Evolutionary conservation across 305 asterid genomes (phyloP).

Genomic region (Fraxinus paxiana): DNA sequence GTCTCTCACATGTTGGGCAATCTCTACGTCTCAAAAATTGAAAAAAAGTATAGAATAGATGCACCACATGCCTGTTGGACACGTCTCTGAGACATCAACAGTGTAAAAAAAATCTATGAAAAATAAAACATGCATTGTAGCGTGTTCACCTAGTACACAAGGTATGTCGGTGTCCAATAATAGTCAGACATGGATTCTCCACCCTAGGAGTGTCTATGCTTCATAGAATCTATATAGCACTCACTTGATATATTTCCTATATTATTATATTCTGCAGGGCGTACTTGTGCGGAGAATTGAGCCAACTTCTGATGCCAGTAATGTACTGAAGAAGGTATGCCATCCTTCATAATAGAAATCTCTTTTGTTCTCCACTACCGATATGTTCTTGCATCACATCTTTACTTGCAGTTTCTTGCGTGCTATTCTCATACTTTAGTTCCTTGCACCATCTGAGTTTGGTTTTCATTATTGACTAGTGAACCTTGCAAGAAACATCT

Average conservation of each 20-base stretch:
- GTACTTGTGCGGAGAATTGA: conserved; percentile 83
- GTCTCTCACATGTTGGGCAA: background rate
- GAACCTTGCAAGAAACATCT: conserved; percentile 4
- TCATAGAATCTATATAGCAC: background rate
- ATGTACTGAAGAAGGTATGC: conserved; percentile 74
- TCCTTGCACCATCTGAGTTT: background rate
- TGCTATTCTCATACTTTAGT: conserved; percentile 1
- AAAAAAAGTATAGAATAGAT: background rate
- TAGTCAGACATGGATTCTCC: background rate
- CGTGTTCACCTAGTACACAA: background rate
- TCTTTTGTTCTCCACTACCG: conserved; percentile 3
- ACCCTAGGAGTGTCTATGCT: background rate
- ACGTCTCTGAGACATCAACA: background rate
- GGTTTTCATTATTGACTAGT: background rate
- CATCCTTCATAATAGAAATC: conserved; percentile 11
- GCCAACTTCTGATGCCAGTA: conserved; percentile 81
- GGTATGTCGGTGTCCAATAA: background rate
- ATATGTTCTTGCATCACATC: background rate
- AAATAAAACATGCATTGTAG: background rate
- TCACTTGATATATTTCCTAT: background rate
- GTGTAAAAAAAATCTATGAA: background rate
- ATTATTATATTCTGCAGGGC: conserved; percentile 54
- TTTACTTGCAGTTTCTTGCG: background rate
- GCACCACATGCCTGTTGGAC: background rate
- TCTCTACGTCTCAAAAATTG: background rate